Evolutionary conservation across 2,329 filamentous ascomycete genomes (phyloP).

Genomic region (Hypoxylon sp.): DNA sequence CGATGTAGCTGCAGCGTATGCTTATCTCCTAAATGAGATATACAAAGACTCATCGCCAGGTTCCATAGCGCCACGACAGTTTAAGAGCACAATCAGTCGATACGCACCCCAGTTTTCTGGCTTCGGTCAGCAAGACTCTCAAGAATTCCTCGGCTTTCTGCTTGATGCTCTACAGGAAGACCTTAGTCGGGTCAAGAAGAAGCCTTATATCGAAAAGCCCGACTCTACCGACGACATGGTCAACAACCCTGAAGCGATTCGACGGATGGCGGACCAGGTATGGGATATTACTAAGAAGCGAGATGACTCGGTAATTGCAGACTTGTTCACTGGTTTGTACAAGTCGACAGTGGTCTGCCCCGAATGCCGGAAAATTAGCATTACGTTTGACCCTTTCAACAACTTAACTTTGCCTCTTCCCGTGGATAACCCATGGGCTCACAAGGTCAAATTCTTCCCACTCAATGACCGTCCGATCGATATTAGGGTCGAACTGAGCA

Average conservation of each 20-base stretch:
- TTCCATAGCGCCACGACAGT: slow-evolving; percentile 82
- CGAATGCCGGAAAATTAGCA: slow-evolving; percentile 92
- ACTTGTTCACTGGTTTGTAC: slow-evolving; percentile 97
- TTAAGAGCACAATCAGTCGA: slow-evolving; percentile 85
- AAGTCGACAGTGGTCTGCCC: slow-evolving; percentile 97
- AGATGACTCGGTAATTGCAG: slow-evolving; percentile 94
- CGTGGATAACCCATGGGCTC: slow-evolving; percentile 84
- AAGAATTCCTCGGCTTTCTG: slow-evolving; percentile 95
- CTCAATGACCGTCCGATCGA: slow-evolving; percentile 76
- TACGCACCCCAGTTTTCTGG: slow-evolving; percentile 90
- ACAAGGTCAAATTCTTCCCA: slow-evolving; percentile 81
- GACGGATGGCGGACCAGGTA: slow-evolving; percentile 86
- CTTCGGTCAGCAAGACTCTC: slow-evolving; percentile 96
- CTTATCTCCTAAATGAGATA: slow-evolving; percentile 79
- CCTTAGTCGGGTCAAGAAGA: slow-evolving; percentile 91
- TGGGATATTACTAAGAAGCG: slow-evolving; percentile 92
- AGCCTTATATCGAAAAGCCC: slow-evolving; percentile 97
- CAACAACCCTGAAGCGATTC: slow-evolving; percentile 81
- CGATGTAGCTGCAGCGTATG: slow-evolving; percentile 87
- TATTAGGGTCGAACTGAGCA: slow-evolving; percentile 84
- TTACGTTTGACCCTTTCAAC: slow-evolving; percentile 98
- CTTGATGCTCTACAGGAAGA: slow-evolving; percentile 96
- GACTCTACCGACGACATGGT: slow-evolving; percentile 98
- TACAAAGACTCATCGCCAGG: slow-evolving; percentile 75
- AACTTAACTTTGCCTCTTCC: slow-evolving; percentile 92